These are phyloP conservation scores for Wakefieldia striispora DNA, from an alignment of 768 basidiomycete species.

Conservation along the genomic window DNA sequence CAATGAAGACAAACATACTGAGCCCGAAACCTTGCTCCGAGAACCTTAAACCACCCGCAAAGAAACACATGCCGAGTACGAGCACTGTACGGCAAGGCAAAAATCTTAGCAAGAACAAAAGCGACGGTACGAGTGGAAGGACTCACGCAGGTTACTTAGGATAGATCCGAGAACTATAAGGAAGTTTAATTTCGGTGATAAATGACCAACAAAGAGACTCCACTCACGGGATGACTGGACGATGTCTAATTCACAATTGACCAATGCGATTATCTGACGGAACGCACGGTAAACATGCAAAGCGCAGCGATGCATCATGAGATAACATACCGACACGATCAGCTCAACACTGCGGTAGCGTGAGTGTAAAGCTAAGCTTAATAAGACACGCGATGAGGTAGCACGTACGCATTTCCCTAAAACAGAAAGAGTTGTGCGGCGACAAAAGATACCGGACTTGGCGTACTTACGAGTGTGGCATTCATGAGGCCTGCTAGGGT, in stretches of 20 bases:
- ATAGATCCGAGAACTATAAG: slow-evolving; percentile 75
- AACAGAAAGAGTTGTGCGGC: background rate
- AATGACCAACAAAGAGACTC: background rate
- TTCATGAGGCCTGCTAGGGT: slow-evolving; percentile 83
- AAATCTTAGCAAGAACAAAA: background rate
- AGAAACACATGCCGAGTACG: slow-evolving; percentile 83
- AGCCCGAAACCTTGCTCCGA: slow-evolving; percentile 77
- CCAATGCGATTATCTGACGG: slow-evolving; percentile 68
- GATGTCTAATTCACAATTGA: slow-evolving; percentile 77
- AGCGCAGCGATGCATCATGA: background rate
- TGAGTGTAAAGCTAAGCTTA: background rate
- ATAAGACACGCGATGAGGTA: background rate
- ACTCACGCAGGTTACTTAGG: slow-evolving; percentile 68
- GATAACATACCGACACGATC: slow-evolving; percentile 59
- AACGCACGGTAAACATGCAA: background rate
- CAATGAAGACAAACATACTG: slow-evolving; percentile 41
- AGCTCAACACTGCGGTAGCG: slow-evolving; percentile 44
- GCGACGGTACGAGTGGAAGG: background rate
- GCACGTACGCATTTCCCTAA: slow-evolving; percentile 33
- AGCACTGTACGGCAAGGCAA: slow-evolving; percentile 48
- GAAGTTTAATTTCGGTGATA: background rate
- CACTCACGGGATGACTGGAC: slow-evolving; percentile 76
- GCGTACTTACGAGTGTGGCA: slow-evolving; percentile 65
- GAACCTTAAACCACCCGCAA: slow-evolving; percentile 74
- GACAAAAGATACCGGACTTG: background rate